Evolutionary conservation across 805 yeast species (phyloP).

Genomic region (Teunomyces stri): DNA sequence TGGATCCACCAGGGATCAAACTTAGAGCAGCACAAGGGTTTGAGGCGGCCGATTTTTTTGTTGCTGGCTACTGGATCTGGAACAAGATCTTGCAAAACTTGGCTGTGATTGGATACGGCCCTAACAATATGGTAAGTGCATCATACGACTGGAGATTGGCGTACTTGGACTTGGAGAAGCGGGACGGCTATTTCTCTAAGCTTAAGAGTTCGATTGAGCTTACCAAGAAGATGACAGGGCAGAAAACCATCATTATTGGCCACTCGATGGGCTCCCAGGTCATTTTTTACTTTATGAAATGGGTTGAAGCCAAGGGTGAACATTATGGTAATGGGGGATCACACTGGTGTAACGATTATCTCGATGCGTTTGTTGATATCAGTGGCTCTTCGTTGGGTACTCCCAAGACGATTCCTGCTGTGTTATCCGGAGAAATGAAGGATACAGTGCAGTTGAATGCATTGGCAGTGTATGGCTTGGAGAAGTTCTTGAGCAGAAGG

Average conservation of each 20-base stretch:
- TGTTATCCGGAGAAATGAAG: constrained; percentile 96
- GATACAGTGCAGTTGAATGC: constrained; percentile 94
- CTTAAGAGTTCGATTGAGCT: constrained; percentile 73
- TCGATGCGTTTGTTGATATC: constrained; percentile 80
- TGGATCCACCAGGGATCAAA: constrained; percentile 82
- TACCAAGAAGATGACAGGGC: constrained; percentile 46
- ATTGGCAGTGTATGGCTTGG: constrained; percentile 89
- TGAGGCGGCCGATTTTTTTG: constrained; percentile 94
- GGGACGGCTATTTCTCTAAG: constrained; percentile 83
- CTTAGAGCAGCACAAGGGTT: constrained; percentile 93
- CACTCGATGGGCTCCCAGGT: constrained; percentile 98
- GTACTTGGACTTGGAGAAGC: constrained; percentile 78
- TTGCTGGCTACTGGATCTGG: constrained; percentile 99
- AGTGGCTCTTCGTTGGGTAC: constrained; percentile 92
- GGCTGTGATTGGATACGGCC: constrained; percentile 92
- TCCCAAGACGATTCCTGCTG: constrained; percentile 88
- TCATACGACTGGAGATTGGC: constrained; percentile 96
- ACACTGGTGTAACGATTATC: constrained; percentile 80
- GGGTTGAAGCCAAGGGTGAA: constrained; percentile 90
- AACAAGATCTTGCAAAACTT: constrained; percentile 90
- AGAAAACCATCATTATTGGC: constrained; percentile 76
- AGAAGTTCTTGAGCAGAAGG: constrained; percentile 84
- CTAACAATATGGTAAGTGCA: constrained; percentile 86
- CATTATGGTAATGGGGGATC: constrained; percentile 89
- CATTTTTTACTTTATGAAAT: constrained; percentile 82